Base-by-base conservation (phyloP, 2,329 filamentous ascomycete species). In the Colletotrichum sansevieriae region DNA sequence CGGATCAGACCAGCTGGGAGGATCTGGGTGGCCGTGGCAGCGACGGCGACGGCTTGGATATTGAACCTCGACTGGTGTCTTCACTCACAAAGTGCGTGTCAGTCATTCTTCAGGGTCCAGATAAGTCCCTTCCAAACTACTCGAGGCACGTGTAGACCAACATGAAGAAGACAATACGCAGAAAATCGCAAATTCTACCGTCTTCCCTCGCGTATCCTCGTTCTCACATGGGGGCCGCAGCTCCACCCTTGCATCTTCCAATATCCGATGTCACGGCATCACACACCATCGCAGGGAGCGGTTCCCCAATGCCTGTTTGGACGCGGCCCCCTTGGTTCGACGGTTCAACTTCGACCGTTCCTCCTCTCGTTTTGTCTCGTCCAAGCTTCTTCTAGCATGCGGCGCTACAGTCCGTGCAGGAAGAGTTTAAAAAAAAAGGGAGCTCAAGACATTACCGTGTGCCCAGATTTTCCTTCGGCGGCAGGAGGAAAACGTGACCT, bases 221-320 rank as follows among this genome's bases (percentile, higher is more conserved):
- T 33, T 10, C 22, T 37, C 13, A 52, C 44, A 47, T 43, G 13
- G 49, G 25, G 25, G 33, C 29, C 39, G 29, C 62, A 43, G 47
- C 55, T 65, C 66, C 62, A 69, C 56, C 56, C 55, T 56, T 69
- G 63, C 61, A 44, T 55, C 51, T 58, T n/a, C n/a, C n/a, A n/a
- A n/a, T n/a, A n/a, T n/a, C n/a, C n/a, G n/a, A n/a, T n/a, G n/a
- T n/a, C 25, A 65, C 52, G 41, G 62, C 65, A 56, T 55, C 41
- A 39, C 43, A 56, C 46, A 51, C 66, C 66, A 52, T 66, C 62
- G 63, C 46, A 69, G 66, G 62, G 29, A 66, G 66, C 62, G 49
- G 52, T 58, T 56, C 43, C 65, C 65, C 55, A 55, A 49, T 56
- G 49, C 62, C 52, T 55, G 37, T 9, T 39, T 13, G 11, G 11